Percentiles rank a stretch among this genome's conserved stretches.
phyloP scores from a whole-genome alignment of 2,329 filamentous ascomycete genomes.

The Diaporthe citrichinensis region DNA sequence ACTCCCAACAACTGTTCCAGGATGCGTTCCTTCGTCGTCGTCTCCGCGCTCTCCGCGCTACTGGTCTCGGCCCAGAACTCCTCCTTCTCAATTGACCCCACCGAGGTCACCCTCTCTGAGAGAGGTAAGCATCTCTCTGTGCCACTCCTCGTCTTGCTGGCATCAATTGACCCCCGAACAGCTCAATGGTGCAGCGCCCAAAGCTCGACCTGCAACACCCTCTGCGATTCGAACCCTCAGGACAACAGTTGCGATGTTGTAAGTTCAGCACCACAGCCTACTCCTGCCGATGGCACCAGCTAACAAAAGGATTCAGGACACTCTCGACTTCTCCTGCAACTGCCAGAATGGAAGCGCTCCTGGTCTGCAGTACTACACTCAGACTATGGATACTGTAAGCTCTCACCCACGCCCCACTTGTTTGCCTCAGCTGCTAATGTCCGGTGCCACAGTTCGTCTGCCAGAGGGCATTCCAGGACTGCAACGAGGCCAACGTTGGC shows the following conservation, averaged over 20 bases:
- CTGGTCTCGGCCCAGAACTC: constrained; percentile 62
- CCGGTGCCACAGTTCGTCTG: constrained; percentile 62
- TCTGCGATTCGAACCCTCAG: constrained; percentile 58
- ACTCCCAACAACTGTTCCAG: constrained; percentile 43
- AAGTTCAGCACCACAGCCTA: constrained; percentile 45
- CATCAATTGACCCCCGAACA: constrained; percentile 49
- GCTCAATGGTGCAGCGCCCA: constrained; percentile 67
- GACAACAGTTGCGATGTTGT: constrained; percentile 64
- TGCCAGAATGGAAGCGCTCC: constrained; percentile 65
- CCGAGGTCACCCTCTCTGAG: constrained; percentile 49
- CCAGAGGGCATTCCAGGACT: constrained; percentile 62
- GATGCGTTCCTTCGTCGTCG: constrained; percentile 58
- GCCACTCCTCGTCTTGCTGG: neutral
- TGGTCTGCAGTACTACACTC: constrained; percentile 66
- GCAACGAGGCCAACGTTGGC: constrained; percentile 59
- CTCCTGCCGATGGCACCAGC: constrained; percentile 34
- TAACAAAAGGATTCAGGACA: constrained; percentile 49
- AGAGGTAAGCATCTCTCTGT: constrained; percentile 55
- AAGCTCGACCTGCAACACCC: constrained; percentile 62
- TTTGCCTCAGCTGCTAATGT: constrained; percentile 40
- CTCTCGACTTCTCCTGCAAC: constrained; percentile 63
- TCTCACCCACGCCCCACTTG: neutral
- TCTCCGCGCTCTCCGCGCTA: constrained; percentile 61
- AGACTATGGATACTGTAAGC: constrained; percentile 64
- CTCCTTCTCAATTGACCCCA: constrained; percentile 56